Evolutionary conservation across 2,329 filamentous ascomycete genomes (phyloP).

Genomic region (Colletotrichum lini): DNA sequence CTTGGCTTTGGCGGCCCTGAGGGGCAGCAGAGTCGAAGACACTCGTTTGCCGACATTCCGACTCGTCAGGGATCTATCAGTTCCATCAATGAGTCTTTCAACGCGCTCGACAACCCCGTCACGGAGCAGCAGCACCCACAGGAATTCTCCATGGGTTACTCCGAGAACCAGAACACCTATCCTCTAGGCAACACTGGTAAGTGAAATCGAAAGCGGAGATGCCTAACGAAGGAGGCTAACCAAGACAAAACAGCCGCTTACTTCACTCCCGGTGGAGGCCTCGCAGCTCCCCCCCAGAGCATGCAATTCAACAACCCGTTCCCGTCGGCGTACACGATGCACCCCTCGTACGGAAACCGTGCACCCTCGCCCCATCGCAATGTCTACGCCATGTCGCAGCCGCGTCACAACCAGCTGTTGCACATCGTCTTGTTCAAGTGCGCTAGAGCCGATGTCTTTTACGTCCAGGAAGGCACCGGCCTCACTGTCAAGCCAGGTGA

Average conservation of each 20-base stretch:
- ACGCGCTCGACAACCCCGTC: constrained; percentile 61
- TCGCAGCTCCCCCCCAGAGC: constrained; percentile 53
- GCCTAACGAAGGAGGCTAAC: constrained; percentile 45
- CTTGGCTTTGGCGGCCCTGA: constrained; percentile 76
- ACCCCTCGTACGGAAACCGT: constrained; percentile 62
- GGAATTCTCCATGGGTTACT: constrained; percentile 59
- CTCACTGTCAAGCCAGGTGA: constrained; percentile 92
- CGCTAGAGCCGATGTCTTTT: constrained; percentile 94
- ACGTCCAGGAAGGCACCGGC: constrained; percentile 95
- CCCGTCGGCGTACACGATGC: constrained; percentile 62
- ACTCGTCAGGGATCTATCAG: constrained; percentile 75
- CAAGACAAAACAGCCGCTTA: constrained; percentile 52
- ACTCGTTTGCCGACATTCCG: constrained; percentile 82
- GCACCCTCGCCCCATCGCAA: constrained; percentile 73
- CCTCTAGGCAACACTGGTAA: constrained; percentile 58
- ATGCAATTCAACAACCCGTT: constrained; percentile 60
- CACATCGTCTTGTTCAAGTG: constrained; percentile 98
- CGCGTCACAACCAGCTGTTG: constrained; percentile 77
- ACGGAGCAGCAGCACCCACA: constrained; percentile 61
- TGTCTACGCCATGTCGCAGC: constrained; percentile 73
- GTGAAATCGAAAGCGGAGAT: constrained; percentile 42
- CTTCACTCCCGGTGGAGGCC: constrained; percentile 52
- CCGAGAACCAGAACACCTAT: constrained; percentile 54
- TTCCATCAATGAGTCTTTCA: constrained; percentile 68
- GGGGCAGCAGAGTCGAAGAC: constrained; percentile 80